Base-by-base conservation (phyloP, 2,329 filamentous ascomycete species). In the Albophoma yamanashiensis region DNA sequence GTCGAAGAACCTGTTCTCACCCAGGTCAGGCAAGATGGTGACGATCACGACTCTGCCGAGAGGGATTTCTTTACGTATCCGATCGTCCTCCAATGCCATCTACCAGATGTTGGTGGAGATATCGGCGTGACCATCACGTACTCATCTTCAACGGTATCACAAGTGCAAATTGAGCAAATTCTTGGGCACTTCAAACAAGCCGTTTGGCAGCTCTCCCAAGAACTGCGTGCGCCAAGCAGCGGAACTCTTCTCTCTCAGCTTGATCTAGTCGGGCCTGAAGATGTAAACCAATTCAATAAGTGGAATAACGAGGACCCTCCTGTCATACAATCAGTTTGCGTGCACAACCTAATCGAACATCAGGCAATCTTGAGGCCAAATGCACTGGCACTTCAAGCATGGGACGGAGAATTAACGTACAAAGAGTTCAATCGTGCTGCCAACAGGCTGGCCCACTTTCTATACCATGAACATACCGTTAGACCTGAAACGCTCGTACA, bases 341-440 rank as follows among this genome's bases (percentile, higher is more conserved):
- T 57, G 20, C 58, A 59, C 17, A n/a, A 25, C 20, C 14, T 59
- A 14, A 34, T 59, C 4, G 47, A 59, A 39, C 68, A 73, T 8
- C 72, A 71, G 58, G 74, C 74, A 17, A 61, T 59, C 14, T 63
- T 64, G 36, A 65, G 69, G 2, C 75, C 76, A 0, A 59, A 64
- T 20, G 67, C 69, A 12, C 62, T 67, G 6, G 77, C 77, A 27
- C 71, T 79, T 39, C 65, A 74, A 56, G 76, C 77, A 1, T 79
- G 76, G 75, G 76, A 79, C 60, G 76, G 76, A 22, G 62, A 67
- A 56, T 71, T 77, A 59, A 76, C 75, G 9, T 78, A 78, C 59
- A 60, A 66, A 57, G 70, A 78, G 31, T 66, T 78, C 4, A 73
- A 78, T 47, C 60, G 62, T 0, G 65, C 71, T 8, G 78, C 78